Evolutionary conservation across 129 eudicot genomes (phyloP).

Genomic region (Ambrosia artemisiifolia): DNA sequence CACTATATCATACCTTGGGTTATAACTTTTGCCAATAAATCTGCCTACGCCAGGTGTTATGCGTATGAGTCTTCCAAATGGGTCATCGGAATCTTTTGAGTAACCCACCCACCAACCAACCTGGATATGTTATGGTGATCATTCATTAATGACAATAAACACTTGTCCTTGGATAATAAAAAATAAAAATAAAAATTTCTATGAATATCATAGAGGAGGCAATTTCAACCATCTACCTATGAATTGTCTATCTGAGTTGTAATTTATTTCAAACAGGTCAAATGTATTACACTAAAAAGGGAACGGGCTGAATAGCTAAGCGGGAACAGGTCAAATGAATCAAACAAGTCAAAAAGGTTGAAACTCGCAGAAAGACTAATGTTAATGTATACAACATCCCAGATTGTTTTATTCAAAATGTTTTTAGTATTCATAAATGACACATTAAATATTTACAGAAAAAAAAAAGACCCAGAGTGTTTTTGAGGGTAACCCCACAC

Average conservation of each 20-base stretch:
- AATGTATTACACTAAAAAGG: not conserved
- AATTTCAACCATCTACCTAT: not conserved
- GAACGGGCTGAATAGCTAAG: not conserved
- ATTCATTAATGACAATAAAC: not conserved
- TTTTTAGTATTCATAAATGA: not conserved
- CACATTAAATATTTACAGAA: not conserved
- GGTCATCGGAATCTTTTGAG: slow-evolving; percentile 88
- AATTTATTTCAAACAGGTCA: not conserved
- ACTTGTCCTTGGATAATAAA: not conserved
- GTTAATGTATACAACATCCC: not conserved
- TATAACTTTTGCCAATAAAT: slow-evolving; percentile 84
- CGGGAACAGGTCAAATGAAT: not conserved
- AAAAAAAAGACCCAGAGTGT: not conserved
- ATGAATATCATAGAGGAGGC: not conserved
- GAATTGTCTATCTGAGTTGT: not conserved
- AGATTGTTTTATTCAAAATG: not conserved
- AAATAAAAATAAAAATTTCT: not conserved
- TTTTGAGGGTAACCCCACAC: not conserved
- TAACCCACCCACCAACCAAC: slow-evolving; percentile 99
- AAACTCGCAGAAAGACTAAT: not conserved
- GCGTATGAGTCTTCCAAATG: slow-evolving; percentile 83
- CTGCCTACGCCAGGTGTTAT: slow-evolving; percentile 95
- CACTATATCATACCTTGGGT: slow-evolving; percentile 63
- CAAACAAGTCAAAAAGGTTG: not conserved
- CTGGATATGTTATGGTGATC: slow-evolving; percentile 38